These are phyloP conservation scores for Phlebiopsis flavidoalba DNA, from an alignment of 768 basidiomycete species.

Conservation along the genomic window DNA sequence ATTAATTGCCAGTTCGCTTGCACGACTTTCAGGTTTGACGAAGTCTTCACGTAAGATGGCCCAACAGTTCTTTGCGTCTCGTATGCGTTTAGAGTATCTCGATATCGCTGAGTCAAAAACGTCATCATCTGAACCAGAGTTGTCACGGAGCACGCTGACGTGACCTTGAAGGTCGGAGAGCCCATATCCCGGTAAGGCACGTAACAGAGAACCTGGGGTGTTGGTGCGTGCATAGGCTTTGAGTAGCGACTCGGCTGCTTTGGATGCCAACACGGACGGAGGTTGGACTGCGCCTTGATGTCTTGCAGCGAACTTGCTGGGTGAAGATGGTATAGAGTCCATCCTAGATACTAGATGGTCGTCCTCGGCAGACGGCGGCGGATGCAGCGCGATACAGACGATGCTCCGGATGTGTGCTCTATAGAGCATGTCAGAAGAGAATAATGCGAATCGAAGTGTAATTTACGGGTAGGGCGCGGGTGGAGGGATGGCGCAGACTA, in stretches of 20 bases:
- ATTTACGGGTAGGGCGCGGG: constrained; percentile 58
- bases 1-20: background rate
- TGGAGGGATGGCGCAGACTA: constrained; percentile 52
- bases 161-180: constrained; percentile 8
- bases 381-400: constrained; percentile 66
- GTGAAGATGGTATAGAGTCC: constrained; percentile 22
- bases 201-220: constrained; percentile 44
- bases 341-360: constrained; percentile 1
- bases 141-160: background rate
- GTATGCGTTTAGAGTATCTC: constrained; percentile 48
- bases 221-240: constrained; percentile 54
- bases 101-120: constrained; percentile 58
- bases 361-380: constrained; percentile 30
- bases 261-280: constrained; percentile 40
- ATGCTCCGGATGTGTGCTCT: constrained; percentile 66
- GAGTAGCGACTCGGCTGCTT: constrained; percentile 49
- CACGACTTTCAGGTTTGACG: constrained; percentile 30
- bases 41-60: constrained; percentile 52
- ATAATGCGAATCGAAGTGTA: background rate
- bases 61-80: constrained; percentile 55
- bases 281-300: constrained; percentile 36
- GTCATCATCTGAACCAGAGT: constrained; percentile 28
- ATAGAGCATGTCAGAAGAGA: background rate
- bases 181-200: constrained; percentile 49
- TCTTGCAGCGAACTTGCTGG: constrained; percentile 28